Evolutionary conservation across 768 basidiomycete genomes (phyloP), one percentile per base, ranked within the genome.

Genomic region (Jaapia argillacea): DNA sequence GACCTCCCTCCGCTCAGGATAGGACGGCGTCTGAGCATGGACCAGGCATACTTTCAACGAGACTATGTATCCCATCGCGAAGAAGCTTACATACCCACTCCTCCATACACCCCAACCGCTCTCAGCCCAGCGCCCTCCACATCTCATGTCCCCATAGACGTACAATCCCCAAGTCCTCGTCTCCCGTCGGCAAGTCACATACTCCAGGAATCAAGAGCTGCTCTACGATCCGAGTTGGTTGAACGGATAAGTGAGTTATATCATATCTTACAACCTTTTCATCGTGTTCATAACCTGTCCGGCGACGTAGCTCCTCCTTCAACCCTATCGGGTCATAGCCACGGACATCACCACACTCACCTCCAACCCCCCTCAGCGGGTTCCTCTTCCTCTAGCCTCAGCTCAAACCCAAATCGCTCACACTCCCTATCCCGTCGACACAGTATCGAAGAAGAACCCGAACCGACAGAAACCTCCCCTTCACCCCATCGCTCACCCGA

Each of bases 41-140:
- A 64, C 48, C 54, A 60, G 41, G 49, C 58, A 0, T 40, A 51
- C 36, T 59, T 51, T 36, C 63, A 62, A 44, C 54, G 58, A 7
- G 54, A 54, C 18, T 55, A 50, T 41, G 51, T 61, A 6, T 41
- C 52, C 3, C 62, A 59, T 33, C 54, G 48, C 27, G 53, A 51
- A 23, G 41, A 41, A 4, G 42, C 54, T 21, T 27, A 45, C 18
- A 51, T 58, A 13, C 48, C 61, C n/a, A 54, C 54, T 4, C 65
- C 69, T 4, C 63, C 64, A 2, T 63, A 66, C 45, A 48, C 55
- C 12, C 20, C 65, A 60, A 7, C 21, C 37, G 20, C 12, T 18
- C 33, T 54, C 7, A 3, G 24, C 26, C 52, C 54, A 13, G 42
- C 53, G 12, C 4, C 43, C 18, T 50, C 47, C 36, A 50, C 42